A percentile compares a stretch with the other conserved stretches of the same genome.
Conservation (phyloP, 1,139 yeast genomes). For the Blastobotrys serpentis region DNA sequence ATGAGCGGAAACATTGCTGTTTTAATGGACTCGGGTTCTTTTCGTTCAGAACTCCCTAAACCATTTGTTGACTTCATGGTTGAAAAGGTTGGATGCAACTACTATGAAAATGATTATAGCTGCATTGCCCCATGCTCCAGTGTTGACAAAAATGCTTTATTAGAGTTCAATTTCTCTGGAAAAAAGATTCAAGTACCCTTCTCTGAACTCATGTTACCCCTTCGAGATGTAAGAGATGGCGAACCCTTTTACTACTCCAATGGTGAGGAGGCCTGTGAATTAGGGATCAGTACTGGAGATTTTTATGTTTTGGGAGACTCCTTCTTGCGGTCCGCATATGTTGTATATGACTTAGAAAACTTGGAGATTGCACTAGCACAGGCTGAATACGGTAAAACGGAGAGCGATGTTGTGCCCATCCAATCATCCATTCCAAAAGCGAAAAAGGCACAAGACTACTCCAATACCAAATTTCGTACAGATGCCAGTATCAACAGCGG, state of each 20-base stretch:
- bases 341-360: slow-evolving; percentile 69
- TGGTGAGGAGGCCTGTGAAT: background rate
- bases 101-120: background rate
- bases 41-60: slow-evolving; percentile 33
- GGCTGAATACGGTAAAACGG: slow-evolving; percentile 33
- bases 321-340: slow-evolving; percentile 66
- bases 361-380: slow-evolving; percentile 62
- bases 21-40: slow-evolving; percentile 40
- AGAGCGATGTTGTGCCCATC: slow-evolving; percentile 13
- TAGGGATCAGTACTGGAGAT: slow-evolving; percentile 12
- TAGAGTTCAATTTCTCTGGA: slow-evolving; percentile 33
- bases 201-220: background rate
- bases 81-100: slow-evolving; percentile 28
- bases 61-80: slow-evolving; percentile 22
- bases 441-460: background rate
- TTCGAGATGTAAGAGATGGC: slow-evolving; percentile 11
- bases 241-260: background rate
- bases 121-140: slow-evolving; percentile 24
- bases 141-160: slow-evolving; percentile 19
- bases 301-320: slow-evolving; percentile 58
- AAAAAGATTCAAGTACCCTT: slow-evolving; percentile 29
- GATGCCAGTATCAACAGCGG: slow-evolving; percentile 9
- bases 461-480: background rate
- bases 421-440: slow-evolving; percentile 1
- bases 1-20: slow-evolving; percentile 21